phyloP scores from a whole-genome alignment of 1,139 yeast species.

The Kodamaea derodonti region DNA sequence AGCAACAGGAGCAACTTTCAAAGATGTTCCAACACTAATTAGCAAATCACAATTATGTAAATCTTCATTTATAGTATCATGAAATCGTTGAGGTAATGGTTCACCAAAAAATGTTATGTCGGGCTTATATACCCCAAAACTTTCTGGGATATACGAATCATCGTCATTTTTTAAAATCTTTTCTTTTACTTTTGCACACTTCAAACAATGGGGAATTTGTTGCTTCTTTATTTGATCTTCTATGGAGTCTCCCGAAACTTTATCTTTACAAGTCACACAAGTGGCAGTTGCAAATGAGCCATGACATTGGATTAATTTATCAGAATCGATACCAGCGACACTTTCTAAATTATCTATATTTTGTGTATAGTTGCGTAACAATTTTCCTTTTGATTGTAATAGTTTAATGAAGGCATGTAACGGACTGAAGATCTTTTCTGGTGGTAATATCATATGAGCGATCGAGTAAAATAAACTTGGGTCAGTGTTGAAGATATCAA shows the following conservation, averaged over 20 bases:
- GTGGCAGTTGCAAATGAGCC: constrained; percentile 94
- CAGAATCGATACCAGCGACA: constrained; percentile 70
- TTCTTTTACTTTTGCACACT: constrained; percentile 43
- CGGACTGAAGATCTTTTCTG: constrained; percentile 70
- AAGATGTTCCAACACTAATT: constrained; percentile 87
- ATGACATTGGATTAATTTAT: constrained; percentile 85
- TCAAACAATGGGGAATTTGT: constrained; percentile 70
- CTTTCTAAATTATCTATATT: constrained; percentile 90
- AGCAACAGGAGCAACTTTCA: constrained; percentile 88
- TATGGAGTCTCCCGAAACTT: constrained; percentile 65
- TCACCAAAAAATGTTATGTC: constrained; percentile 96
- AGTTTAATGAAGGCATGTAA: constrained; percentile 79
- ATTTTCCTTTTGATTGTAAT: constrained; percentile 72
- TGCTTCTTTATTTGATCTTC: constrained; percentile 57
- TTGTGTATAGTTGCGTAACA: constrained; percentile 87
- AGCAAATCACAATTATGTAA: constrained; percentile 66
- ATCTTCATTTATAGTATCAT: constrained; percentile 57
- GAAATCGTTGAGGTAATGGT: constrained; percentile 71
- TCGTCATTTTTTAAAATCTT: constrained; percentile 32
- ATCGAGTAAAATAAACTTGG: constrained; percentile 83
- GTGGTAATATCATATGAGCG: constrained; percentile 86
- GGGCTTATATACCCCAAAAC: constrained; percentile 91
- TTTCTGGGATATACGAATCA: constrained; percentile 28
- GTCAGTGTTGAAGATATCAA: constrained; percentile 67
- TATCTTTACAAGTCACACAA: constrained; percentile 73